phyloP scores from a whole-genome alignment of 2,329 filamentous ascomycete species.

The Diatrype stigma region DNA sequence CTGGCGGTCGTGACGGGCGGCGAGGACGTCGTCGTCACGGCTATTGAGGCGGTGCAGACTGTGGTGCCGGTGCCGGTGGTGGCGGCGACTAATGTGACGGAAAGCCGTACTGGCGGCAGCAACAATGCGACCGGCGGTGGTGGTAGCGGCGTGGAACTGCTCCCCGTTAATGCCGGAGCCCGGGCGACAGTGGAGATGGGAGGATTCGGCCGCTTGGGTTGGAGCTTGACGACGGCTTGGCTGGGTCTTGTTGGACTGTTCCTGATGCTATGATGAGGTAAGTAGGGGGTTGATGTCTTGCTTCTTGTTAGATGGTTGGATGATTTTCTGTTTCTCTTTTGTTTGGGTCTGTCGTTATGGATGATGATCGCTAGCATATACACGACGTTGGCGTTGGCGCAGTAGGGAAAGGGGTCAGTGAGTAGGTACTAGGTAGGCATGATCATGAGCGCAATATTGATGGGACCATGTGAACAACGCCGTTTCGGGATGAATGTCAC shows the following conservation, averaged over 20 bases:
- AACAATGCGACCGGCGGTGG: background rate
- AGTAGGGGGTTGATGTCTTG: conserved; percentile 9
- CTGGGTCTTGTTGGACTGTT: conserved; percentile 19
- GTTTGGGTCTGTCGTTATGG: background rate
- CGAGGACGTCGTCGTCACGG: conserved; percentile 11
- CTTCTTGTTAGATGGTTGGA: too few species aligned
- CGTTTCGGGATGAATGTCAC: too few species aligned
- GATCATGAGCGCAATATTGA: too few species aligned
- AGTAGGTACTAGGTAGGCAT: too few species aligned
- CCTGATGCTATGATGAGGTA: conserved; percentile 17
- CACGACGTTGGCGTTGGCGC: too few species aligned
- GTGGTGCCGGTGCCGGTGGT: conserved; percentile 19
- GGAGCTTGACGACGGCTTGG: conserved; percentile 17
- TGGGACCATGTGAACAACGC: too few species aligned
- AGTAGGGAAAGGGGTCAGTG: too few species aligned
- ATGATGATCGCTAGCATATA: too few species aligned
- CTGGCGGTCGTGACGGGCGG: conserved; percentile 10
- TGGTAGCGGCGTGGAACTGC: background rate
- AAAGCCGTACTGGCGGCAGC: conserved; percentile 1
- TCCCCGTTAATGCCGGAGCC: conserved; percentile 9
- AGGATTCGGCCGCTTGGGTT: conserved; percentile 7
- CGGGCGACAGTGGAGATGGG: too few species aligned
- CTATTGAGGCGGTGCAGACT: conserved; percentile 16
- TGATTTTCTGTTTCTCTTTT: background rate
- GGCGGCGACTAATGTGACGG: background rate